Evolutionary conservation across 805 yeast species (phyloP), one percentile per base, ranked within the genome.

Genomic region (Pichia exigua): DNA sequence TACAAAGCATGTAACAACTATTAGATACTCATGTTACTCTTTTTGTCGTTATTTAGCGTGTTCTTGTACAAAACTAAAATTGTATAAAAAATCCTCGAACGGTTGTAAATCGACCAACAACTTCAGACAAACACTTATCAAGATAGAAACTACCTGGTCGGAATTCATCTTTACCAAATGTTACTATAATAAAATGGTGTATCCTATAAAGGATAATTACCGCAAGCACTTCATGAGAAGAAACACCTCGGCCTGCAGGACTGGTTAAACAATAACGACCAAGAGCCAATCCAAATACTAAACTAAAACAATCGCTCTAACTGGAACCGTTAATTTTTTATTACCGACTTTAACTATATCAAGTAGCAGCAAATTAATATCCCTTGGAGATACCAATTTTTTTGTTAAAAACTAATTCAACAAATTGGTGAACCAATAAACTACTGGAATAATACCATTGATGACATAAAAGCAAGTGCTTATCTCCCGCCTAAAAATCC

Each of bases 351-450:
- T 78, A 54, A 83, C 70, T 60, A 69, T 72, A 47, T 70, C 65
- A 20, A 82, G 73, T 51, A 81, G 67, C 17, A 90, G 90, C 50
- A 83, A 70, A 10, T 87, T 88, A 59, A 81, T 79, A 62, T 84
- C 90, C 67, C 90, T 77, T 22, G 87, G 79, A 64, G 83, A 81
- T 76, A 15, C 35, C 35, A 9, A 30, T 6, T 9, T 30, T 30
- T 30, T 9, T 30, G 15, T 30, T 30, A 15, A 30, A 30, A 9
- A 75, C 7, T 87, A 87, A 45, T 81, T 73, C 39, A 81, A n/a
- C n/a, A 67, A 46, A 78, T 72, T 7, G 84, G 77, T 24, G 77
- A 72, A 32, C 85, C 83, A 87, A 83, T 83, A 45, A 82, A 64
- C 62, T 76, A 79, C 63, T 82, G 87, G 11, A 9, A 27, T 55